Evolutionary conservation across 2,329 filamentous ascomycete genomes (phyloP).

Genomic region (Curvularia verruculosa): DNA sequence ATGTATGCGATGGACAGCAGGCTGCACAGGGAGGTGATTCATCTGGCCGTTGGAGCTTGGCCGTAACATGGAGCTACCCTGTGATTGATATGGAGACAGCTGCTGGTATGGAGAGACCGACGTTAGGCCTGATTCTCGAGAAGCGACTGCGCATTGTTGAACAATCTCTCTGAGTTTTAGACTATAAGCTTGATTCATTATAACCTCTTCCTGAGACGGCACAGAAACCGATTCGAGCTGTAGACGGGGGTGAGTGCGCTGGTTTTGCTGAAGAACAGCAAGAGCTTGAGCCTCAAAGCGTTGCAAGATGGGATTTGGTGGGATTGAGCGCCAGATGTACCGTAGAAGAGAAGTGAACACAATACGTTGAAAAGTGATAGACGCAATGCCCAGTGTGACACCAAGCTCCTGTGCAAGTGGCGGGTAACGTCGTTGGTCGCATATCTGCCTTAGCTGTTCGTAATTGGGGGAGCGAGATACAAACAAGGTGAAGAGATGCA

Average conservation of each 20-base stretch:
- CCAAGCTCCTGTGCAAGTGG: constrained; percentile 64
- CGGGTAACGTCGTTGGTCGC: constrained; percentile 51
- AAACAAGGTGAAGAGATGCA: constrained; percentile 47
- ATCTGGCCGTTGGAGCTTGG: not conserved
- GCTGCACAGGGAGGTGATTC: constrained; percentile 6
- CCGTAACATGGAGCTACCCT: not conserved
- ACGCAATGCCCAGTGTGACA: constrained; percentile 56
- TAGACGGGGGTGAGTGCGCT: constrained; percentile 11
- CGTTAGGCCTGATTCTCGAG: not conserved
- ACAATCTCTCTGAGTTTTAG: constrained; percentile 10
- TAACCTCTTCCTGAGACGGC: constrained; percentile 3
- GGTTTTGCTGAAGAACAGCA: constrained; percentile 14
- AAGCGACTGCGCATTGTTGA: not conserved
- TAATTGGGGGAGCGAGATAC: constrained; percentile 46
- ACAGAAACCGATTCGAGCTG: not conserved
- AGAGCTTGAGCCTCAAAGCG: constrained; percentile 17
- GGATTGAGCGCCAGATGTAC: constrained; percentile 42
- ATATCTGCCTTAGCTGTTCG: constrained; percentile 21
- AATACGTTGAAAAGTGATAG: constrained; percentile 59
- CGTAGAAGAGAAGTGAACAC: constrained; percentile 61
- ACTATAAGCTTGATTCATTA: constrained; percentile 5
- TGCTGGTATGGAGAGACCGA: constrained; percentile 4
- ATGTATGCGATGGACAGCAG: constrained; percentile 11
- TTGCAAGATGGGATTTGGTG: not conserved
- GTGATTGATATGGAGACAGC: not conserved